Conservation (phyloP, 371 early-diverging fungal genomes). For the Mucor velutinosus region DNA sequence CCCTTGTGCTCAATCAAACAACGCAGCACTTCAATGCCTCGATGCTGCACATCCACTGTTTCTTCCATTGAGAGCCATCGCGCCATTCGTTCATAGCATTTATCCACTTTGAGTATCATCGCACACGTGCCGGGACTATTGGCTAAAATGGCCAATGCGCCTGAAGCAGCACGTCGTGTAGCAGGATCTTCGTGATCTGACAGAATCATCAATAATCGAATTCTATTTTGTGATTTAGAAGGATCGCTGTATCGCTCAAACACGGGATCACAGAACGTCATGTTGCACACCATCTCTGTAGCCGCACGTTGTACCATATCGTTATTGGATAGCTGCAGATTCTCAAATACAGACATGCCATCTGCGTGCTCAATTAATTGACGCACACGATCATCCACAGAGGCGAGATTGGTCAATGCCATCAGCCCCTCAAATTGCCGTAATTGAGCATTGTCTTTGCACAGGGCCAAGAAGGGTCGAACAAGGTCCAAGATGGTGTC, state of each 20-base stretch:
- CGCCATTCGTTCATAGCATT: constrained; percentile 52
- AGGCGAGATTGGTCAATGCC: constrained; percentile 91
- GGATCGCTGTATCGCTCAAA: constrained; percentile 71
- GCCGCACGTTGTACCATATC: constrained; percentile 88
- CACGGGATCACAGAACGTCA: constrained; percentile 84
- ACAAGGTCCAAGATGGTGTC: constrained; percentile 64
- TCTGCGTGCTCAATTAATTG: constrained; percentile 48
- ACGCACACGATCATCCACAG: constrained; percentile 58
- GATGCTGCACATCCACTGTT: constrained; percentile 50
- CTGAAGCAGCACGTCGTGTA: constrained; percentile 87
- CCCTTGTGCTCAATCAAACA: constrained; percentile 41
- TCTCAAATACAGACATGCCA: constrained; percentile 76
- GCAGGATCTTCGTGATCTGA: constrained; percentile 84
- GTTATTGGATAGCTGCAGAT: constrained; percentile 78
- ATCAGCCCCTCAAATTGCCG: constrained; percentile 89
- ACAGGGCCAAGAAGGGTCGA: constrained; percentile 61
- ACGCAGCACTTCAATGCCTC: constrained; percentile 57
- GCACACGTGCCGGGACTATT: constrained; percentile 56
- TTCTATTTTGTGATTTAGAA: constrained; percentile 44
- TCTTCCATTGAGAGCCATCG: constrained; percentile 44
- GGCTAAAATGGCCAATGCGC: constrained; percentile 85
- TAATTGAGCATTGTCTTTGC: constrained; percentile 64
- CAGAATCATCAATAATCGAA: constrained; percentile 82
- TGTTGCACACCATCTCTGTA: constrained; percentile 91
- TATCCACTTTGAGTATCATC: constrained; percentile 57